Conservation (phyloP, 2,329 filamentous ascomycete genomes). For the Xylaria sp. region DNA sequence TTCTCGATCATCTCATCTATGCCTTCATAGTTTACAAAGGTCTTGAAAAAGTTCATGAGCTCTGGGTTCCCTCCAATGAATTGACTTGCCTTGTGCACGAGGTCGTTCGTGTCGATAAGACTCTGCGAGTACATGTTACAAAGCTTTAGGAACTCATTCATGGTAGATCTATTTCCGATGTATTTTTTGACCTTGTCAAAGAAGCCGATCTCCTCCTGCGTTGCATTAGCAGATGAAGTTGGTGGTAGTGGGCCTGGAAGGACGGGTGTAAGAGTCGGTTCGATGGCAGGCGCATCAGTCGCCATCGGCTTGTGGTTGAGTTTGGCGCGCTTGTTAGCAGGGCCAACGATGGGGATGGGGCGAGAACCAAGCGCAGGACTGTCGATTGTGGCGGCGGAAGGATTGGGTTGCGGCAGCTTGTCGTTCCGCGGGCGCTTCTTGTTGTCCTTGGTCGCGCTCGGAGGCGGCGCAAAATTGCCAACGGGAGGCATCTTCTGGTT, state of each 20-base stretch:
- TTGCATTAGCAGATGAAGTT: slow-evolving; percentile 76
- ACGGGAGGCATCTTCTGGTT: slow-evolving; percentile 88
- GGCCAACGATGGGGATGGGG: slow-evolving; percentile 50
- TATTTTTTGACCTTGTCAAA: slow-evolving; percentile 98
- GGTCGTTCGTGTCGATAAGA: slow-evolving; percentile 84
- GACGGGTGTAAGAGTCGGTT: slow-evolving; percentile 87
- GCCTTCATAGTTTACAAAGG: slow-evolving; percentile 81
- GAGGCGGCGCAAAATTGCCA: slow-evolving; percentile 88
- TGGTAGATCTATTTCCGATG: slow-evolving; percentile 88
- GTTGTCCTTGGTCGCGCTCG: slow-evolving; percentile 85
- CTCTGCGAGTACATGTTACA: slow-evolving; percentile 96
- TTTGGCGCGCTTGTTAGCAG: slow-evolving; percentile 74
- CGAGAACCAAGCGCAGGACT: slow-evolving; percentile 53
- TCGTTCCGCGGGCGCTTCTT: slow-evolving; percentile 83
- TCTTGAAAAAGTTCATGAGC: slow-evolving; percentile 87
- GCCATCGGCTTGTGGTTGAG: slow-evolving; percentile 73
- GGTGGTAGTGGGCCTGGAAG: slow-evolving; percentile 89
- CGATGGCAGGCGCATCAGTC: slow-evolving; percentile 71
- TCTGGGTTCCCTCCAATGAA: slow-evolving; percentile 92
- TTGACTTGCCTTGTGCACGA: slow-evolving; percentile 82
- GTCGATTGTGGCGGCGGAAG: slow-evolving; percentile 56
- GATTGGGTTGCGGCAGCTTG: slow-evolving; percentile 61
- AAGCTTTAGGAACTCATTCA: slow-evolving; percentile 96
- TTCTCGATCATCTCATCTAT: slow-evolving; percentile 84
- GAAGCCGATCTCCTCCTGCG: slow-evolving; percentile 86